Evolutionary conservation across 768 basidiomycete genomes (phyloP), one percentile per base, ranked within the genome.

Genomic region (Lyophyllum atratum): DNA sequence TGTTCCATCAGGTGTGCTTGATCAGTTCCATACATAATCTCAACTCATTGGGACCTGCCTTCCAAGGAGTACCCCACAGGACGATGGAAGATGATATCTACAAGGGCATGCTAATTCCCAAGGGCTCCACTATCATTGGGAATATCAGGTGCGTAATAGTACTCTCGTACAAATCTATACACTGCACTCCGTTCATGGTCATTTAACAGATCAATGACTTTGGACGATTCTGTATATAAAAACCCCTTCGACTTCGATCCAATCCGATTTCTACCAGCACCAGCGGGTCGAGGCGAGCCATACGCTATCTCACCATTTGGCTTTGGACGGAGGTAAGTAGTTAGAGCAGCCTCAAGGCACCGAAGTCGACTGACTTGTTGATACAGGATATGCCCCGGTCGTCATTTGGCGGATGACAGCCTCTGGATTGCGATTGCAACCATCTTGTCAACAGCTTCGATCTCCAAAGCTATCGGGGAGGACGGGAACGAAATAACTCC

Each of bases 361-460:
- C 19, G 17, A 2, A n/a, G 10, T n/a, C 39, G 14, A 37, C 39
- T 40, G 17, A 40, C 39, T 34, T 45, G n/a, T 11, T 31, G 19
- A 10, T 15, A 12, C 34, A 37, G 34, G 34, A 37, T 31, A 37
- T 37, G 34, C 34, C 21, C 21, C 28, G 50, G 50, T 9, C 59
- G 68, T 26, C 48, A 75, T 40, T 61, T 81, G 28, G 79, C 76
- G 1, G 76, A 79, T 26, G 67, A 71, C 4, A 76, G 73, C 17
- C 17, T 75, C 19, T 71, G 70, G 63, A 60, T 63, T 25, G 59
- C 46, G 29, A 53, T 63, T 5, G 59, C 59, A 8, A 37, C 40
- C 1, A 56, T 55, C 2, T 24, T 62, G 7, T 17, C 6, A 7
- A 19, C n/a, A 1, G 2, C 40, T 28, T 9, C 9, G 3, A 21